phyloP scores from a whole-genome alignment of 345 rosid genomes.

The Triadica sebifera region DNA sequence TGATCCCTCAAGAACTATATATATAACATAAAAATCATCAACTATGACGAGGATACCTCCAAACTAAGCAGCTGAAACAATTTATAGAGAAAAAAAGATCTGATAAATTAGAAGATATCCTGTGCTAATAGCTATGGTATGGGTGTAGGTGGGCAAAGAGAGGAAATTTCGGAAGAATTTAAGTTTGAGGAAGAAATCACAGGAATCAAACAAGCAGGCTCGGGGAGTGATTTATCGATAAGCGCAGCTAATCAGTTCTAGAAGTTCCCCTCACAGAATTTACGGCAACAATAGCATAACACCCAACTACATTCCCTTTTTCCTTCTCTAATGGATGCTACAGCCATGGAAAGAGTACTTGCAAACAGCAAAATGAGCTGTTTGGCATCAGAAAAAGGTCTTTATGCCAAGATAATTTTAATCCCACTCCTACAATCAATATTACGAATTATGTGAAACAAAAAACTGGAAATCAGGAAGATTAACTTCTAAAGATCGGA shows the following conservation, averaged over 20 bases:
- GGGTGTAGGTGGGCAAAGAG: neutral
- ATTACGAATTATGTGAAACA: slow-evolving; percentile 38
- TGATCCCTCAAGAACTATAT: neutral
- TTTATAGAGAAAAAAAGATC: neutral
- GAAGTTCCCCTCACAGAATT: neutral
- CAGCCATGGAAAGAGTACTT: neutral
- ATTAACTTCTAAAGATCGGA: slow-evolving; percentile 37
- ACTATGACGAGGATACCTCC: neutral
- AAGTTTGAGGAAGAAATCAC: slow-evolving; percentile 12
- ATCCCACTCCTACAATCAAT: slow-evolving; percentile 34
- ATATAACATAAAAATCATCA: neutral
- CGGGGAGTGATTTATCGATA: slow-evolving; percentile 3
- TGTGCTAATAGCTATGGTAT: neutral
- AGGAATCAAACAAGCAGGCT: slow-evolving; percentile 9
- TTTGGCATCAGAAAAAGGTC: slow-evolving; percentile 11
- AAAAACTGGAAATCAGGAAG: slow-evolving; percentile 64
- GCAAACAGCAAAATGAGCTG: slow-evolving; percentile 7
- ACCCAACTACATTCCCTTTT: neutral
- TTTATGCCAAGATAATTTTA: slow-evolving; percentile 9
- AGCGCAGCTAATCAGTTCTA: neutral
- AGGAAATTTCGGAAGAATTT: slow-evolving; percentile 8
- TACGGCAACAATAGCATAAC: neutral
- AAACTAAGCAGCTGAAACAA: neutral
- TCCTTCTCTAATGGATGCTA: neutral
- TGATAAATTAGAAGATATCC: slow-evolving; percentile 3